Evolutionary conservation across 176 grass and related monocot genomes (phyloP).

Genomic region (Urochloa ruziziensis): DNA sequence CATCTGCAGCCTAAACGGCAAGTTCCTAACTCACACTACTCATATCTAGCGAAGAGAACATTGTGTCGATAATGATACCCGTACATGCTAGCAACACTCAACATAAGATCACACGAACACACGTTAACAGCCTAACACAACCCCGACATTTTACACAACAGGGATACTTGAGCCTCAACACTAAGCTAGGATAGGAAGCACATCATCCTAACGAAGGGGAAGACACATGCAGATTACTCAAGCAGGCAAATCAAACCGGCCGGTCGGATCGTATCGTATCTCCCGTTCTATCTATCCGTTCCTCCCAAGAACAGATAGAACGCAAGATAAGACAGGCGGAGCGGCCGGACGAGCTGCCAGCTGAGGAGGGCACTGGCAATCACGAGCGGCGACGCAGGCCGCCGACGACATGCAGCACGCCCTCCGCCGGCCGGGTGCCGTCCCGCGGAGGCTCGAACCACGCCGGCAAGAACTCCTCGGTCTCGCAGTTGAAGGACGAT

Average conservation of each 20-base stretch:
- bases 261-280: conserved; percentile 28
- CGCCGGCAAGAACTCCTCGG: conserved; percentile 39
- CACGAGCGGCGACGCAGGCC: not conserved
- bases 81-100: not conserved
- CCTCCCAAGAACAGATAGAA: conserved; percentile 15
- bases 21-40: too few relatives aligned
- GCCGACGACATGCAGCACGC: conserved; percentile 17
- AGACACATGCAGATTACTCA: not conserved
- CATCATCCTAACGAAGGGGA: too few relatives aligned
- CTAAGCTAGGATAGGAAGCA: not conserved
- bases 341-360: not conserved
- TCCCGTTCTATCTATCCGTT: conserved; percentile 75
- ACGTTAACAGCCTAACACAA: not conserved
- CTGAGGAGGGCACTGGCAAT: not conserved
- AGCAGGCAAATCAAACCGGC: not conserved
- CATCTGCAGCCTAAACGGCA: too few relatives aligned
- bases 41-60: too few relatives aligned
- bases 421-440: not conserved
- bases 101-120: not conserved
- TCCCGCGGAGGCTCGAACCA: conserved; percentile 48
- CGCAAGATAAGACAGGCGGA: conserved; percentile 22
- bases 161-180: not conserved
- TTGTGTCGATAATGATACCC: too few relatives aligned
- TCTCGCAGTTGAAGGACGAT: conserved; percentile 18
- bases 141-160: too few relatives aligned